Conservation (phyloP, 106 monocot genomes). For the Acorus gramineus region DNA sequence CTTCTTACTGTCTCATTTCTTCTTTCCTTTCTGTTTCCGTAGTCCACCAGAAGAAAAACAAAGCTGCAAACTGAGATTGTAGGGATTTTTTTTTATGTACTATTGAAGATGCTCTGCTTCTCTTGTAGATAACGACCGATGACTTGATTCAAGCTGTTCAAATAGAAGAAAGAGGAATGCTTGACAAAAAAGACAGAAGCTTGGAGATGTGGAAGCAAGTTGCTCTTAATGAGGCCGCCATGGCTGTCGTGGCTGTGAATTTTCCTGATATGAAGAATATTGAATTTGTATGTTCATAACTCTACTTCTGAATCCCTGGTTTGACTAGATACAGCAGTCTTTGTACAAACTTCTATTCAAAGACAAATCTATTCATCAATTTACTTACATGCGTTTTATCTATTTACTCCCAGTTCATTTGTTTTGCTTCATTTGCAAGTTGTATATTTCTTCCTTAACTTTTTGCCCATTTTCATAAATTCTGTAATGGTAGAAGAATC, state of each 20-base stretch:
- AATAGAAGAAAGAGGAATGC: slow-evolving; percentile 90
- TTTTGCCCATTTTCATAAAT: no score
- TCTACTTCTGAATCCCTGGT: not conserved
- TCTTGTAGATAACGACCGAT: slow-evolving; percentile 70
- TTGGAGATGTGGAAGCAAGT: slow-evolving; percentile 67
- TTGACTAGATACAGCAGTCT: no score
- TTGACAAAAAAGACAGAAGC: slow-evolving; percentile 80
- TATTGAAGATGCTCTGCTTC: slow-evolving; percentile 1
- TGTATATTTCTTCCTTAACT: no score
- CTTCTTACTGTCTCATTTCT: no score
- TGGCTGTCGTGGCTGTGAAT: slow-evolving; percentile 82
- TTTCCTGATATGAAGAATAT: slow-evolving; percentile 80
- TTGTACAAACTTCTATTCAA: no score
- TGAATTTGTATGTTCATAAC: slow-evolving; percentile 55
- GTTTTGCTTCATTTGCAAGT: no score
- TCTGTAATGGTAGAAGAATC: no score
- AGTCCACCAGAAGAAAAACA: no score
- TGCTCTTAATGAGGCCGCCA: slow-evolving; percentile 86
- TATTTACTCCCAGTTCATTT: no score
- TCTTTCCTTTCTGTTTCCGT: no score
- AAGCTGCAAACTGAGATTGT: not conserved
- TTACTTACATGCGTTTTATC: no score
- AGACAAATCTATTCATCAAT: no score
- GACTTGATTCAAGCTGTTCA: slow-evolving; percentile 89
- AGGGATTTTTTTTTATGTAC: not conserved